A percentile compares a stretch with the other conserved stretches of the same genome.
These are phyloP conservation scores for Mucor irregularis DNA, from an alignment of 371 early-diverging fungal species.

Conservation along the genomic window DNA sequence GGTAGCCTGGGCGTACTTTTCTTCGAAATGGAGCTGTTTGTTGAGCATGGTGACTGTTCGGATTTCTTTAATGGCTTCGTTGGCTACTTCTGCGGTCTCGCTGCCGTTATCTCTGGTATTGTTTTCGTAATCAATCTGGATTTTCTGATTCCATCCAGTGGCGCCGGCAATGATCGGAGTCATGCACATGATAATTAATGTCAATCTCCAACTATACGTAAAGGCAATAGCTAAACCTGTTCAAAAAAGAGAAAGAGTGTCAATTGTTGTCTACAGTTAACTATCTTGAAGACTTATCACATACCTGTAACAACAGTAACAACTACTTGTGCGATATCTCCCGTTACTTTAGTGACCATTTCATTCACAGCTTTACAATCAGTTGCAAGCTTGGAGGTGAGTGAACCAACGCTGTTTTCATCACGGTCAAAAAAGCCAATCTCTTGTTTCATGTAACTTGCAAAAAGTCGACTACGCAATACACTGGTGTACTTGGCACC, in stretches of 20 bases:
- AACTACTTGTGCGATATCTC: conserved; percentile 57
- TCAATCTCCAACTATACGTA: conserved; percentile 53
- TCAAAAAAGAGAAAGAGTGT: background rate
- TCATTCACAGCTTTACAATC: conserved; percentile 75
- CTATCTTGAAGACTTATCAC: background rate
- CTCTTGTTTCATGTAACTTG: conserved; percentile 73
- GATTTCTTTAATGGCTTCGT: conserved; percentile 85
- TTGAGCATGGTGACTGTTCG: conserved; percentile 85
- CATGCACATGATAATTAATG: conserved; percentile 56
- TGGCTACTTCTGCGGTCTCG: conserved; percentile 73
- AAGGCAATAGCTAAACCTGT: conserved; percentile 51
- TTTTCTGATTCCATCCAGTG: conserved; percentile 35
- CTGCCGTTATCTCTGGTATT: conserved; percentile 68
- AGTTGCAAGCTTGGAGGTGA: conserved; percentile 78
- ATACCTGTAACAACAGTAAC: conserved; percentile 44
- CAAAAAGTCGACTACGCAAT: conserved; percentile 56
- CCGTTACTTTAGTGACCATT: conserved; percentile 66
- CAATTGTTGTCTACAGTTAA: background rate
- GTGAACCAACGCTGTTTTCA: conserved; percentile 77
- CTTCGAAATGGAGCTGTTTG: conserved; percentile 70
- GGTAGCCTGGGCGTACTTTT: conserved; percentile 56
- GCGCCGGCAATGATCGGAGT: conserved; percentile 53
- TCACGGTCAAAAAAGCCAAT: conserved; percentile 88
- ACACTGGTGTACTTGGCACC: conserved; percentile 62
- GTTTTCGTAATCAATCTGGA: conserved; percentile 53